Percentiles rank a stretch among this genome's conserved stretches.
These are phyloP conservation scores for Sphenostylis stenocarpa DNA, from an alignment of 306 rosid species.

Conservation along the genomic window DNA sequence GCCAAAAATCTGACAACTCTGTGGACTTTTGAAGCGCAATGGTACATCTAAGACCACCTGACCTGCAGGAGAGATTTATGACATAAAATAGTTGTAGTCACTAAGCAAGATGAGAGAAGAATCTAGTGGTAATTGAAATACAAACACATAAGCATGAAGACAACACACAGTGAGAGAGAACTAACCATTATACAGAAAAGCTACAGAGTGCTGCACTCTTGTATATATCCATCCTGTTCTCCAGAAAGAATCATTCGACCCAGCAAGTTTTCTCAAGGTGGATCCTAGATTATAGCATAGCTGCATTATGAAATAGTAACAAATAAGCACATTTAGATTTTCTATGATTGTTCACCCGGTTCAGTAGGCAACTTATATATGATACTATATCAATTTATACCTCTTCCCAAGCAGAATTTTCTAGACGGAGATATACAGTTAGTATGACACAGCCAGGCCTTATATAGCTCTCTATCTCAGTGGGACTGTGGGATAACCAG, in stretches of 20 bases:
- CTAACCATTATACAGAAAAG: constrained; percentile 78
- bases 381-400: constrained; percentile 45
- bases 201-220: constrained; percentile 67
- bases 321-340: constrained; percentile 1
- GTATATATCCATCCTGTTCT: constrained; percentile 80
- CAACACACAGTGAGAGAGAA: constrained; percentile 25
- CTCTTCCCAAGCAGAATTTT: constrained; percentile 72
- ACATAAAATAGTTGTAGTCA: neutral
- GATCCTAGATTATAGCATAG: constrained; percentile 67
- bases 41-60: constrained; percentile 74
- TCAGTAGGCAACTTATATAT: neutral
- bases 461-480: constrained; percentile 84
- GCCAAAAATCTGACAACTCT: constrained; percentile 59
- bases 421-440: constrained; percentile 64
- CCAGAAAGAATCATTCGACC: constrained; percentile 71
- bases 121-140: neutral
- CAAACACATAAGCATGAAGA: constrained; percentile 21
- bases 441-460: constrained; percentile 85
- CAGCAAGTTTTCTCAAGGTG: constrained; percentile 65
- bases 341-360: neutral
- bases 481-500: constrained; percentile 82
- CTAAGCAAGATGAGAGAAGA: constrained; percentile 6
- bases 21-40: constrained; percentile 50
- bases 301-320: constrained; percentile 45
- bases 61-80: constrained; percentile 53